Evolutionary conservation across 768 basidiomycete species (phyloP).

Genomic region (Antrodiella citrinella): DNA sequence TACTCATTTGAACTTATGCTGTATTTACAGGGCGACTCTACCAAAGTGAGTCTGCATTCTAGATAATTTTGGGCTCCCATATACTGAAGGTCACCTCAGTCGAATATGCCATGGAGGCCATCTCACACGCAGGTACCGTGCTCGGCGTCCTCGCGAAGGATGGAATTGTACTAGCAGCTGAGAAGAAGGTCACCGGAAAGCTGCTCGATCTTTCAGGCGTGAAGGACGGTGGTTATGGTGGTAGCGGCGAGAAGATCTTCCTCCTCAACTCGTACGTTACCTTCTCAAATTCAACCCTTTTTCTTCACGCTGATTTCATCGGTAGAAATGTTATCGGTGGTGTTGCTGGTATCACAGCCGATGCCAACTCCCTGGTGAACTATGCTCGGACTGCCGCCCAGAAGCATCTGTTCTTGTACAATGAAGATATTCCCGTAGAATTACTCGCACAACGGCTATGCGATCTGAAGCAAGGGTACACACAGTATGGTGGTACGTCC

Average conservation of each 20-base stretch:
- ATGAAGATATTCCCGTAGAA: conserved; percentile 98
- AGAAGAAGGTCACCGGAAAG: conserved; percentile 98
- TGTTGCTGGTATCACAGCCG: conserved; percentile 92
- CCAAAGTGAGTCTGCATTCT: conserved; percentile 65
- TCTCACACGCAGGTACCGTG: conserved; percentile 91
- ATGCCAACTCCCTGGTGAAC: conserved; percentile 96
- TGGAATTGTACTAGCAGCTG: conserved; percentile 86
- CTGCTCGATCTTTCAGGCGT: conserved; percentile 83
- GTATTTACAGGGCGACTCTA: conserved; percentile 76
- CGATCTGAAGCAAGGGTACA: conserved; percentile 98
- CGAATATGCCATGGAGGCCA: conserved; percentile 99
- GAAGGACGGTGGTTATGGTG: conserved; percentile 87
- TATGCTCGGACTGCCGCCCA: conserved; percentile 90
- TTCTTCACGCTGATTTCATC: conserved; percentile 1
- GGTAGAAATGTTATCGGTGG: conserved; percentile 89
- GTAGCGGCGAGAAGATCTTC: conserved; percentile 98
- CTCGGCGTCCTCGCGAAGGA: conserved; percentile 88
- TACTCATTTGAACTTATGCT: conserved; percentile 6
- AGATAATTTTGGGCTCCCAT: not conserved
- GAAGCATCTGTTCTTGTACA: conserved; percentile 79
- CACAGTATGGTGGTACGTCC: conserved; percentile 82
- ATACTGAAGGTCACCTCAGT: conserved; percentile 37
- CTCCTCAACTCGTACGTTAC: conserved; percentile 75
- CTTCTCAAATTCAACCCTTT: not conserved
- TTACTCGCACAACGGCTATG: conserved; percentile 89